Conservation (phyloP, 164 flowering plant genomes). For the Protea cynaroides region DNA sequence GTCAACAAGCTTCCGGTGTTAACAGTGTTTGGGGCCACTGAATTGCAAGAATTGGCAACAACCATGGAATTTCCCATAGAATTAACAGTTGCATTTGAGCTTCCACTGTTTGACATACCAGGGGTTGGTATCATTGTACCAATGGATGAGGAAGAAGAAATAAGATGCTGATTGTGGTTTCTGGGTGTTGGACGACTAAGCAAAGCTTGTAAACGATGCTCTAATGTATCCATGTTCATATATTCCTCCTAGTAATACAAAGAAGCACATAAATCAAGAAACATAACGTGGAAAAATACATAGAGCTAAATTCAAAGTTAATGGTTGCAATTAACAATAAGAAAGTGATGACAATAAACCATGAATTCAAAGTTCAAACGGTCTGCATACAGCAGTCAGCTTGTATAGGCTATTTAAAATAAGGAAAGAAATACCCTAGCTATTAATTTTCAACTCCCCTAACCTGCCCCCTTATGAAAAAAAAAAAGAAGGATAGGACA, state of each 20-base stretch:
- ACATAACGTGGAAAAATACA: not conserved
- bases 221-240: slow-evolving; percentile 63
- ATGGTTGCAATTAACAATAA: not conserved
- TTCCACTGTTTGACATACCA: slow-evolving; percentile 66
- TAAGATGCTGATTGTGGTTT: slow-evolving; percentile 42
- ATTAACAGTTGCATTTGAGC: slow-evolving; percentile 40
- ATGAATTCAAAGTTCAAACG: too few species aligned
- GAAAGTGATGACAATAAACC: not conserved
- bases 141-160: slow-evolving; percentile 56
- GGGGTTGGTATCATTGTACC: slow-evolving; percentile 98
- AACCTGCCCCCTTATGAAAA: too few species aligned
- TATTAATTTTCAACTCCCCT: too few species aligned
- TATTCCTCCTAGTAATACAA: slow-evolving; percentile 70
- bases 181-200: slow-evolving; percentile 26
- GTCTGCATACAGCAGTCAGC: too few species aligned
- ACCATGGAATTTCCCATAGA: slow-evolving; percentile 46
- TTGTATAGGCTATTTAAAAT: not conserved
- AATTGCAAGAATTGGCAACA: slow-evolving; percentile 28
- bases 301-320: not conserved
- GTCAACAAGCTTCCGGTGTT: slow-evolving; percentile 53
- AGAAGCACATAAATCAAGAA: not conserved
- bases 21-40: slow-evolving; percentile 32
- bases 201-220: slow-evolving; percentile 48
- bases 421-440: not conserved
- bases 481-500: too few species aligned